Evolutionary conservation across 2,329 filamentous ascomycete genomes (phyloP).

Genomic region (Ustulina deusta): DNA sequence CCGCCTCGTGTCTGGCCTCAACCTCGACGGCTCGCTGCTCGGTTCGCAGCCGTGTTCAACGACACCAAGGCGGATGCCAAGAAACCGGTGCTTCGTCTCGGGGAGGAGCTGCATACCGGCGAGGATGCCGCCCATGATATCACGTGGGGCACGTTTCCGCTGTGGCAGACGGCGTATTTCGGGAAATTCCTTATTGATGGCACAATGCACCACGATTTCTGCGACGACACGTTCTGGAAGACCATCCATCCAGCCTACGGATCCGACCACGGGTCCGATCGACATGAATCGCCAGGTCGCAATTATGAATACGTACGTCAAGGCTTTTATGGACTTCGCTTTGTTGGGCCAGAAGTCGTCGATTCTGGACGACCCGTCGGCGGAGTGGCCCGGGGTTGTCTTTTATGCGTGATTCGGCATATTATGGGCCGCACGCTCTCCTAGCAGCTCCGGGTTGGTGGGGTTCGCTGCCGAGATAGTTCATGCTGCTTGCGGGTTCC

Average conservation of each 20-base stretch:
- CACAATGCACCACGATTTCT: conserved; percentile 39
- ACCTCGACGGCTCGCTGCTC: conserved; percentile 43
- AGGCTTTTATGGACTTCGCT: conserved; percentile 32
- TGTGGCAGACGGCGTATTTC: conserved; percentile 35
- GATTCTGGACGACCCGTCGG: conserved; percentile 34
- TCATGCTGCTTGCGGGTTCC: too few species aligned
- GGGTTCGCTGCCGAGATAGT: too few species aligned
- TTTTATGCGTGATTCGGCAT: background rate
- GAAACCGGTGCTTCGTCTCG: conserved; percentile 24
- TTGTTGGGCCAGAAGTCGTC: conserved; percentile 31
- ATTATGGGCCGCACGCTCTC: too few species aligned
- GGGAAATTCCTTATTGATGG: conserved; percentile 33
- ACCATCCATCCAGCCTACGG: conserved; percentile 25
- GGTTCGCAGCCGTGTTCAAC: conserved; percentile 4
- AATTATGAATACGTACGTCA: conserved; percentile 29
- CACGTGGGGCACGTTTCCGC: conserved; percentile 40
- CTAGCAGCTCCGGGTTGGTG: too few species aligned
- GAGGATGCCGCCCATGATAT: conserved; percentile 15
- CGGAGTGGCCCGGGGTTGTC: conserved; percentile 24
- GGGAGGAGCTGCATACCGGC: conserved; percentile 13
- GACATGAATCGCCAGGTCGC: conserved; percentile 24
- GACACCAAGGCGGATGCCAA: conserved; percentile 26
- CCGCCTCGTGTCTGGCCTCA: conserved; percentile 40
- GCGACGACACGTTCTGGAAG: conserved; percentile 41
- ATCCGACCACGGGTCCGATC: conserved; percentile 34